Evolutionary conservation across 495 filamentous ascomycete species (phyloP), one percentile per base, ranked within the genome.

Genomic region (Polyplosphaeria fusca): DNA sequence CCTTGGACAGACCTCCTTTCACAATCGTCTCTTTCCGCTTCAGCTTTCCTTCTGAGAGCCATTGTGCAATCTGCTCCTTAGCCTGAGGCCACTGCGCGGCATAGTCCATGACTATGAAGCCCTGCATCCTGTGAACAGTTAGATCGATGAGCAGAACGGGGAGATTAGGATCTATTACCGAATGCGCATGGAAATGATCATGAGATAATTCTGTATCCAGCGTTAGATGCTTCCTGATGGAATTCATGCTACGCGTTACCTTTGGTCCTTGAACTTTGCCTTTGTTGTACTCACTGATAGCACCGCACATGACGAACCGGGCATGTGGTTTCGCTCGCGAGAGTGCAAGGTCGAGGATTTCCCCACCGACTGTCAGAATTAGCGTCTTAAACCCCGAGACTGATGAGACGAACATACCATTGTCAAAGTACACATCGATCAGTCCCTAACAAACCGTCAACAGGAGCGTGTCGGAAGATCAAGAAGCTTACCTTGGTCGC

Each of bases 371-470:
- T 58, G n/a, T 58, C 3, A n/a, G n/a, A n/a, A n/a, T n/a, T n/a
- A n/a, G n/a, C n/a, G n/a, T n/a, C n/a, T n/a, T n/a, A n/a, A n/a
- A n/a, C n/a, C n/a, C n/a, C n/a, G n/a, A 58, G 54, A 73, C 75
- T 18, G 71, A 71, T 23, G 4, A 70, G 78, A 74, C n/a, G n/a
- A 80, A 70, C 32, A 77, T 76, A 53, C 79, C 76, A 40, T 82
- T 82, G 61, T 82, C 79, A 65, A 81, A 82, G 57, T 73, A 82
- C 0, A 81, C 78, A 71, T 81, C 74, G 59, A 81, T 80, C 55
- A 77, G 74, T 53, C 74, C 74, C 5, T 77, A 74, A 1, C 1
- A 73, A 76, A 13, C 3, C 4, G 24, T 45, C 30, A 45, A 20
- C 13, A 39, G 26, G 19, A 12, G 30, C 9, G n/a, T 9, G 20